These are phyloP conservation scores for Colletotrichum sp. DNA, from an alignment of 2,329 filamentous ascomycete species.

Conservation along the genomic window DNA sequence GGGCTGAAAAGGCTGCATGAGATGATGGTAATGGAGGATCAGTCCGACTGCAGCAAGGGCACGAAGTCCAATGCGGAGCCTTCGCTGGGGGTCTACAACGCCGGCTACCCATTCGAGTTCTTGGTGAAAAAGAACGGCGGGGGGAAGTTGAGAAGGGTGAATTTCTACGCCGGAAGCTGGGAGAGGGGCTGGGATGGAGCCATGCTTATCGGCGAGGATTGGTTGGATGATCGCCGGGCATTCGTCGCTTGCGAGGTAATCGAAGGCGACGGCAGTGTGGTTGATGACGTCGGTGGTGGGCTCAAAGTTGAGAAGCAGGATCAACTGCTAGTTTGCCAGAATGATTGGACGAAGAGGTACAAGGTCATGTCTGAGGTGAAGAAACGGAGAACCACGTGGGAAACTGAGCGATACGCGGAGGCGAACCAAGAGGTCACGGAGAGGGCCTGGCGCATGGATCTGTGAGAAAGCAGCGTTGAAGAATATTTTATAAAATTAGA, in stretches of 20 bases:
- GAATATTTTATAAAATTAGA: neutral
- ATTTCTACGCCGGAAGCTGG: slow-evolving; percentile 1
- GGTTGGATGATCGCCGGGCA: neutral
- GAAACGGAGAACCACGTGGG: neutral
- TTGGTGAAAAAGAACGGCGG: neutral
- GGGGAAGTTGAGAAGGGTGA: neutral
- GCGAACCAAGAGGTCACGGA: neutral
- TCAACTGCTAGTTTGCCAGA: neutral
- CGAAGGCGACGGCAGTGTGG: neutral
- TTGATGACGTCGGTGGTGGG: neutral
- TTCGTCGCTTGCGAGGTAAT: neutral
- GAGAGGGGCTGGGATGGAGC: neutral
- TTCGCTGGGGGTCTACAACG: neutral
- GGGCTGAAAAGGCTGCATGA: neutral
- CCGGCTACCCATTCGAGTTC: neutral
- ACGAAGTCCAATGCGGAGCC: neutral
- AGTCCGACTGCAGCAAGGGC: neutral
- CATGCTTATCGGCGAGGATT: neutral
- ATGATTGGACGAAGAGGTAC: neutral
- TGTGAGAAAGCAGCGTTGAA: neutral
- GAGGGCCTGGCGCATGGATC: neutral
- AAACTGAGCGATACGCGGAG: neutral
- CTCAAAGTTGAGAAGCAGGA: neutral
- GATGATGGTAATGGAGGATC: neutral
- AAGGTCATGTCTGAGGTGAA: neutral